Conservation (phyloP, 352 stramenopile species). For the Phytophthora litchii region DNA sequence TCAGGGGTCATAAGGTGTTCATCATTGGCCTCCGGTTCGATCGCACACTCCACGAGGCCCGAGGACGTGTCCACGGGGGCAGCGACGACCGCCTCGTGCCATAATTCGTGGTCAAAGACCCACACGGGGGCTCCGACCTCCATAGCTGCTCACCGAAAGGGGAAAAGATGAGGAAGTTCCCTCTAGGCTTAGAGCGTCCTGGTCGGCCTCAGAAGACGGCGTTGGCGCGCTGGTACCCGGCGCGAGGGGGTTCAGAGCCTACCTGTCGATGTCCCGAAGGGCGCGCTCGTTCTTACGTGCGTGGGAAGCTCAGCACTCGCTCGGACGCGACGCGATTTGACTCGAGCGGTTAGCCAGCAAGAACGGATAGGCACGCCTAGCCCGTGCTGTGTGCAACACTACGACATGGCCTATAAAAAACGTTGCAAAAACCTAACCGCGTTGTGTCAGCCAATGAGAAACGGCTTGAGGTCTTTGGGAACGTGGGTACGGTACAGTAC, state of each 20-base stretch:
- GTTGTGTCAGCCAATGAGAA: constrained; percentile 1
- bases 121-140: constrained; percentile 77
- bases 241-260: constrained; percentile 22
- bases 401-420: constrained; percentile 14
- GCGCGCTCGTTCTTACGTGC: constrained; percentile 15
- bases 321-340: constrained; percentile 30
- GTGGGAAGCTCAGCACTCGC: constrained; percentile 10
- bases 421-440: neutral
- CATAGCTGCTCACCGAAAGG: constrained; percentile 40
- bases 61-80: constrained; percentile 41
- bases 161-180: neutral
- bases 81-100: constrained; percentile 74
- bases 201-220: constrained; percentile 15
- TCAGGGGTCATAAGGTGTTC: constrained; percentile 39
- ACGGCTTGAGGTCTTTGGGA: too few relatives aligned
- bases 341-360: constrained; percentile 25
- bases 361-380: constrained; percentile 30
- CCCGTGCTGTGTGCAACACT: constrained; percentile 31
- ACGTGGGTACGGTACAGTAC: constrained; percentile 3
- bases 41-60: constrained; percentile 55
- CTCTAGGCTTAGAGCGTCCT: constrained; percentile 5
- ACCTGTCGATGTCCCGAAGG: constrained; percentile 19
- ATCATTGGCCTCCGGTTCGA: constrained; percentile 53
- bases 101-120: constrained; percentile 75
- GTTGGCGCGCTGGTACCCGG: constrained; percentile 15